Evolutionary conservation across 1,284 basidiomycete species (phyloP).

Genomic region (Tremellales sp.): DNA sequence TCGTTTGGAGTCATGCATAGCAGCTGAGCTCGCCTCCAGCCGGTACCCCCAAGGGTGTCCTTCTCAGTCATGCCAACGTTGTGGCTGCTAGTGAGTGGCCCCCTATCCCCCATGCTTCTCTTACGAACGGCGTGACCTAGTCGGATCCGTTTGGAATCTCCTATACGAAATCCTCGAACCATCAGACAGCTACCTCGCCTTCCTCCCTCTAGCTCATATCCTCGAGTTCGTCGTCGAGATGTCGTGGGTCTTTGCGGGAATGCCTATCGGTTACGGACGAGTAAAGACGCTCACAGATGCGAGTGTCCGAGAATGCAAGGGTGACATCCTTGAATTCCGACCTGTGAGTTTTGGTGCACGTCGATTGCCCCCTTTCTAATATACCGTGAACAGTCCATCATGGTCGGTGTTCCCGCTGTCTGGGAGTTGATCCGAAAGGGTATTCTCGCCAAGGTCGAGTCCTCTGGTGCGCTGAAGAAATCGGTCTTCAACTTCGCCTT

Average conservation of each 20-base stretch:
- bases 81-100: constrained; percentile 59
- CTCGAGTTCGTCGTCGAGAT: constrained; percentile 58
- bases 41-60: constrained; percentile 88
- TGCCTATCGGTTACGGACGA: constrained; percentile 74
- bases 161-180: constrained; percentile 69
- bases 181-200: constrained; percentile 78
- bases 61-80: constrained; percentile 83
- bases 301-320: constrained; percentile 81
- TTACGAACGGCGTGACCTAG: constrained; percentile 22
- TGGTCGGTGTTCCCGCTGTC: constrained; percentile 90
- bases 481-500: constrained; percentile 49
- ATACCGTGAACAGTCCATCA: constrained; percentile 53
- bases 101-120: background rate
- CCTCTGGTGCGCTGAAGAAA: constrained; percentile 65
- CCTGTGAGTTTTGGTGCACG: constrained; percentile 51
- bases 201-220: constrained; percentile 89
- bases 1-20: background rate
- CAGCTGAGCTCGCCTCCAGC: constrained; percentile 43
- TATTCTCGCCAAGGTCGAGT: constrained; percentile 72
- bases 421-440: constrained; percentile 93
- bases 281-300: constrained; percentile 96
- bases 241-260: constrained; percentile 47
- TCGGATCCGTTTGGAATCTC: constrained; percentile 71
- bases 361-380: background rate
- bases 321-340: constrained; percentile 77